Evolutionary conservation across 495 filamentous ascomycete genomes (phyloP).

Genomic region (Trichoderma reesei): DNA sequence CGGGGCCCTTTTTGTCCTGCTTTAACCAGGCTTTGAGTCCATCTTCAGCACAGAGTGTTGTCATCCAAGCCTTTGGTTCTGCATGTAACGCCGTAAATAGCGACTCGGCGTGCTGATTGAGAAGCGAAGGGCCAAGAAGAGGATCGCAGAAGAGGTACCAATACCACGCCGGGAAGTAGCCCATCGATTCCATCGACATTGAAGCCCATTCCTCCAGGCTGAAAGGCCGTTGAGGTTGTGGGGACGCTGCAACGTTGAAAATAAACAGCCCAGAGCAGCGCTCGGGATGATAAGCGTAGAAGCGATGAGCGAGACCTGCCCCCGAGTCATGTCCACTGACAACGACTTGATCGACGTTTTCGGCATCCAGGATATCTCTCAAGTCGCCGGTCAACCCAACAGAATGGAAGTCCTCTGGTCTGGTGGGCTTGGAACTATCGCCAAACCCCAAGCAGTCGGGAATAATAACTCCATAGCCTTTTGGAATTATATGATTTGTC

Average conservation of each 20-base stretch:
- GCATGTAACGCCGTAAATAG: background rate
- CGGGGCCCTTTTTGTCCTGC: background rate
- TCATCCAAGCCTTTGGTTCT: background rate
- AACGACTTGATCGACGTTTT: background rate
- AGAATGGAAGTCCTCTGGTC: background rate
- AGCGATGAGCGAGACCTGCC: background rate
- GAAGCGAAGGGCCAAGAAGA: background rate
- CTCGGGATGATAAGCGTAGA: background rate
- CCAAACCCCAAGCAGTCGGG: background rate
- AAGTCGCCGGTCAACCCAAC: background rate
- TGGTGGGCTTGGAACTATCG: background rate
- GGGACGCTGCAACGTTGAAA: background rate
- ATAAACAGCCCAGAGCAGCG: background rate
- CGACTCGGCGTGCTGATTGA: background rate
- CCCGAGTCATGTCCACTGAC: background rate
- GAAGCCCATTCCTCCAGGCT: background rate
- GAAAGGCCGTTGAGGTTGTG: background rate
- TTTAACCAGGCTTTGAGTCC: background rate
- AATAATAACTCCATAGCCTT: background rate
- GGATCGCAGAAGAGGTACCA: background rate
- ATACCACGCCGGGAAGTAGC: background rate
- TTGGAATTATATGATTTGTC: background rate
- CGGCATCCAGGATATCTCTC: background rate
- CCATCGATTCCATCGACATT: background rate
- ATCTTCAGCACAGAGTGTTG: background rate